A percentile compares a stretch with the other conserved stretches of the same genome.
Conservation (phyloP, 257 asterid genomes). For the Nicotiana undulata region DNA sequence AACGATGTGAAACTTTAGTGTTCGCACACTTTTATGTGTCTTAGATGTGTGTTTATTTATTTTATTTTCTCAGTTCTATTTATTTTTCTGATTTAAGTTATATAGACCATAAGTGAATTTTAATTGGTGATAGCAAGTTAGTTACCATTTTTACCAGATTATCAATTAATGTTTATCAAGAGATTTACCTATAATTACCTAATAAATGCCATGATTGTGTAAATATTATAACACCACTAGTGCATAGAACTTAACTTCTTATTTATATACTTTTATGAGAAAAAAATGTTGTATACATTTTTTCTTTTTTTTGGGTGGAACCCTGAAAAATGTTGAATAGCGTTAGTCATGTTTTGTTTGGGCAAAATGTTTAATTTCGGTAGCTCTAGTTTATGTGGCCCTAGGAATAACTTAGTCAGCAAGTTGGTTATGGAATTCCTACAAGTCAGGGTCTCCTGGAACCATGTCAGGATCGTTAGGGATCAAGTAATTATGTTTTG, state of each 20-base stretch:
- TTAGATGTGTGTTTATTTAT: background rate
- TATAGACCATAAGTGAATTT: no score
- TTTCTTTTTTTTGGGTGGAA: background rate
- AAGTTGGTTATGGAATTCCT: background rate
- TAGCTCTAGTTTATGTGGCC: background rate
- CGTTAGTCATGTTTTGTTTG: background rate
- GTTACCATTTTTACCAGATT: no score
- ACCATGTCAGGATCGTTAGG: background rate
- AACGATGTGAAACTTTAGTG: background rate
- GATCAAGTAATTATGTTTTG: background rate
- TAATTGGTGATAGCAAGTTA: no score
- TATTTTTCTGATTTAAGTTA: no score
- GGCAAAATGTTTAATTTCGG: background rate
- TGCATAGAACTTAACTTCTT: no score
- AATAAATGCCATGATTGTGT: no score
- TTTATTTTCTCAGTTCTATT: background rate
- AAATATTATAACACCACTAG: no score
- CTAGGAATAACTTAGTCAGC: background rate
- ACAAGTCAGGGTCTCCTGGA: background rate
- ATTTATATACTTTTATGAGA: background rate
- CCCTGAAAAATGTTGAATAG: background rate
- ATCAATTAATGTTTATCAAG: no score
- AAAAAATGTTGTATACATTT: background rate
- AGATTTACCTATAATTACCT: no score
- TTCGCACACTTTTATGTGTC: background rate